Base-by-base conservation (phyloP, 2,329 filamentous ascomycete genomes). In the Penicillium sp. region DNA sequence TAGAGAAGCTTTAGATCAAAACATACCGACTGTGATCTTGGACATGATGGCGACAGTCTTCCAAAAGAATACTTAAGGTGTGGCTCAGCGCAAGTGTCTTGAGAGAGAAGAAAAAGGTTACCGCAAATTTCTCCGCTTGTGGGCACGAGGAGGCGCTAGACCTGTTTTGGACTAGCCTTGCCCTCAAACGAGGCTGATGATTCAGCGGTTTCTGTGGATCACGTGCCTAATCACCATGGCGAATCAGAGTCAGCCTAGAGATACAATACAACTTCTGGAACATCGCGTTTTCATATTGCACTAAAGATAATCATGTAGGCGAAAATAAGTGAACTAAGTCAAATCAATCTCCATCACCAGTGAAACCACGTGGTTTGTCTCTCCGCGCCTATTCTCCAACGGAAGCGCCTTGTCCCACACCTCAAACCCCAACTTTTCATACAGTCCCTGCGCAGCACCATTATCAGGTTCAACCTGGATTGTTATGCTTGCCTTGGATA, bases 31-130 rank as follows among this genome's bases (percentile, higher is more conserved):
- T 81, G 81, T 80, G 74, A 83, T 82, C 76, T 83, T 83, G 61
- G 81, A 82, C 81, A 83, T 82, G 71, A 71, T 80, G 79, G 71
- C 68, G 84, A 85, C 88, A 89, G 89, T 92, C 90, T 92, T 90
- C 89, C 89, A 90, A 84, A 89, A 90, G 87, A 89, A 78, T 79
- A 88, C 87, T 89, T 90, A 86, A 90, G 88, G 88, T 90, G 86
- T 84, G 85, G 85, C 78, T 82, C 78, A 79, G 74, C 76, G 79
- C 48, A 75, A 71, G 69, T 71, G 65, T 69, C 67, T 71, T 62
- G 63, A 65, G 59, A 22, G 60, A 64, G 55, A 66, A 67, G 64
- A 69, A 67, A 66, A 59, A 55, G 59, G 55, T 59, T 55, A 59
- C 62, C 60, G 64, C 59, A 60, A 64, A 69, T 65, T 67, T 68